Evolutionary conservation across 768 basidiomycete genomes (phyloP), one percentile per base, ranked within the genome.

Genomic region (Boletales sp.): DNA sequence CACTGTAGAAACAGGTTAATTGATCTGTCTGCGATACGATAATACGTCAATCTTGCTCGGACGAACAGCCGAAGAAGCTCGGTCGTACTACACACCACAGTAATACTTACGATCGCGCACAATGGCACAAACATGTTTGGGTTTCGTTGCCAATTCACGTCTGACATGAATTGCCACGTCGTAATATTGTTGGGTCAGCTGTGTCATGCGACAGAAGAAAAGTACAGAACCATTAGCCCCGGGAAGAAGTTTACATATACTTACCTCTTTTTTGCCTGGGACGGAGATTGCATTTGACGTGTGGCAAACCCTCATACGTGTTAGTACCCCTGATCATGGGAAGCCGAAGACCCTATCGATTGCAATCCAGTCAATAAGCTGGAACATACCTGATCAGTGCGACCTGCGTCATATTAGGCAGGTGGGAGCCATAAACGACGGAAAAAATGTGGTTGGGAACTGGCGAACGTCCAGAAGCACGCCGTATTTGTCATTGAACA

Each of bases 211-310:
- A 15, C 2, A 13, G 31, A 2, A 25, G 21, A 32, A n/a, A 37
- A 37, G 31, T 25, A 13, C 17, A 9, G 32, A 44, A 34, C 12
- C 4, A 18, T 43, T 18, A 41, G 15, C 44, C 18, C n/a, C 30
- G n/a, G 12, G 25, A 28, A 31, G 38, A 54, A 36, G 17, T 46
- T 45, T 38, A 42, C 57, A 44, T 28, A 37, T 30, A 5, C 44
- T 14, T 14, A 44, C 44, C 47, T 18, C 35, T 19, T 36, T 14
- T 36, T 7, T 33, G 18, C 4, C 21, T 34, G 41, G 31, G 32
- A 19, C n/a, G 11, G 14, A 31, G 21, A 38, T 25, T 4, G n/a
- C 28, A n/a, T 11, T 8, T 3, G 17, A 35, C 4, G 37, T 21
- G 15, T 37, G 40, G 18, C 15, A 48, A 34, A 10, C 6, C 32